A percentile compares a stretch with the other conserved stretches of the same genome.
phyloP scores from a whole-genome alignment of 352 stramenopile genomes.

The Thraustotheca clavata region DNA sequence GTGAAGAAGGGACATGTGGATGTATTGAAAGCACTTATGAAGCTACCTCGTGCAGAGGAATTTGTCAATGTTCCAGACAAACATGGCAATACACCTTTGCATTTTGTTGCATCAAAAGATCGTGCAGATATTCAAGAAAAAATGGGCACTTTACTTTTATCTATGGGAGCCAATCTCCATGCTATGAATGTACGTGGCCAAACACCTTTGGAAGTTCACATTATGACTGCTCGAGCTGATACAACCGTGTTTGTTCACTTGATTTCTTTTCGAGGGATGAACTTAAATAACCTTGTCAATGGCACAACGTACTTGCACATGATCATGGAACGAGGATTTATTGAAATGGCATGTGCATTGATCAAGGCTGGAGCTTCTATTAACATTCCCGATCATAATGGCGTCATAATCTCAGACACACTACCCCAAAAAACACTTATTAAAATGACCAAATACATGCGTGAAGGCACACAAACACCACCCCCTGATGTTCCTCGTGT shows the following conservation, averaged over 20 bases:
- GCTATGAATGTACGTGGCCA: constrained; percentile 72
- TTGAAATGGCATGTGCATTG: constrained; percentile 56
- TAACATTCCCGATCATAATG: constrained; percentile 71
- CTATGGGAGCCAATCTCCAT: constrained; percentile 46
- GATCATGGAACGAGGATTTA: constrained; percentile 53
- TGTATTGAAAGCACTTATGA: constrained; percentile 65
- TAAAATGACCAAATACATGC: constrained; percentile 70
- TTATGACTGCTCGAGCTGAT: constrained; percentile 60
- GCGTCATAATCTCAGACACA: constrained; percentile 69
- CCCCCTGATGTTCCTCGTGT: constrained; percentile 44
- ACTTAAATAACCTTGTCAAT: constrained; percentile 61
- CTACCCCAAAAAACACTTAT: constrained; percentile 67
- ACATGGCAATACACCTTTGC: constrained; percentile 71
- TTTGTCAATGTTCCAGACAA: constrained; percentile 70
- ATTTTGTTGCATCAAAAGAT: constrained; percentile 62
- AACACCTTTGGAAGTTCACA: constrained; percentile 78
- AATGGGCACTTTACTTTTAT: constrained; percentile 63
- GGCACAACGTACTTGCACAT: constrained; percentile 79
- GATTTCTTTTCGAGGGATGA: constrained; percentile 32
- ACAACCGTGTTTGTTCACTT: constrained; percentile 37
- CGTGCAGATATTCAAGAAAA: constrained; percentile 28
- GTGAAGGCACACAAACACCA: constrained; percentile 56
- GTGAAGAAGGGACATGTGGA: constrained; percentile 78
- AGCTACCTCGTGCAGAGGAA: constrained; percentile 56
- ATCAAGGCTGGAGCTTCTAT: constrained; percentile 70